Conservation (phyloP, 768 basidiomycete species). For the Tephrocybe sp. region DNA sequence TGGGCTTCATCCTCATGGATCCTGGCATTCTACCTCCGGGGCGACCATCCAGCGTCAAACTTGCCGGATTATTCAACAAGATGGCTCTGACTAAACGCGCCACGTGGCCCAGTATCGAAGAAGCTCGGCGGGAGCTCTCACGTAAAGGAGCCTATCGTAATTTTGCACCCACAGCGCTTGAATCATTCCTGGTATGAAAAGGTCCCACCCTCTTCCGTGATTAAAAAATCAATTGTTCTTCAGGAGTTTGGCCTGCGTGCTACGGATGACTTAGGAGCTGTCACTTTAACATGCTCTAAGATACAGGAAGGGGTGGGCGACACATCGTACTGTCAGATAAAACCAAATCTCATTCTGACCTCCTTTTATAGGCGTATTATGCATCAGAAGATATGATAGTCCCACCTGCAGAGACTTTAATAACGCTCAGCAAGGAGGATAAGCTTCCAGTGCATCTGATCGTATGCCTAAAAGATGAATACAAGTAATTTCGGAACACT, state of each 20-base stretch:
- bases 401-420: background rate
- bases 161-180: conserved; percentile 2
- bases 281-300: conserved; percentile 7
- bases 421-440: conserved; percentile 5
- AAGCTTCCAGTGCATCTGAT: conserved; percentile 6
- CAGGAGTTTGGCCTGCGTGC: conserved; percentile 3
- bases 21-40: conserved; percentile 7
- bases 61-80: conserved; percentile 4
- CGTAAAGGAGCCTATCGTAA: conserved; percentile 11
- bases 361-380: conserved; percentile 6
- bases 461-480: conserved; percentile 9
- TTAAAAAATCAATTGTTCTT: background rate
- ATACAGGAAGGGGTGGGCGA: conserved; percentile 2
- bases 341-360: background rate
- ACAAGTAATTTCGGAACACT: background rate
- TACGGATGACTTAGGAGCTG: background rate
- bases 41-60: conserved; percentile 1
- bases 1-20: conserved; percentile 6
- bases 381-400: conserved; percentile 7
- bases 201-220: background rate
- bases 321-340: background rate
- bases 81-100: conserved; percentile 8
- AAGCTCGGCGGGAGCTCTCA: conserved; percentile 10
- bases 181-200: conserved; percentile 8
- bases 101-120: conserved; percentile 3